phyloP scores from a whole-genome alignment of 306 rosid species.

The Ochetophila trinervis region DNA sequence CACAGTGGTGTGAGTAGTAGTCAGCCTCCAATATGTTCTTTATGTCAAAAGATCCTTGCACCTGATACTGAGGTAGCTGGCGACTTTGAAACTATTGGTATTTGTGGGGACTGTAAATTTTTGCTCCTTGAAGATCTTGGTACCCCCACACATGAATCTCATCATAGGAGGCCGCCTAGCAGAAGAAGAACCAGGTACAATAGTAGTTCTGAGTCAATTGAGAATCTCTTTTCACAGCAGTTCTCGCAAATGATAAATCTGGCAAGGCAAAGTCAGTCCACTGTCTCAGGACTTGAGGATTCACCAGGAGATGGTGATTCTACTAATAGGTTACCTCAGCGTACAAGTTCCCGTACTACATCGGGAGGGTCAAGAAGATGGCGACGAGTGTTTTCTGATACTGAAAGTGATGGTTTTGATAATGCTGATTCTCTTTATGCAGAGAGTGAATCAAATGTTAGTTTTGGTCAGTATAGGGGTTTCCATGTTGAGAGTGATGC shows the following conservation, averaged over 20 bases:
- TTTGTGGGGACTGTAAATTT: conserved; percentile 92
- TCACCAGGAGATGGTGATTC: conserved; percentile 43
- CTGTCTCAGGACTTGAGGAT: conserved; percentile 48
- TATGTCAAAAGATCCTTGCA: conserved; percentile 50
- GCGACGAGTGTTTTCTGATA: conserved; percentile 63
- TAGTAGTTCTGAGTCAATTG: conserved; percentile 64
- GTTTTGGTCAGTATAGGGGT: conserved; percentile 51
- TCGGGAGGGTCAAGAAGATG: conserved; percentile 72
- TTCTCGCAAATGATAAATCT: conserved; percentile 43
- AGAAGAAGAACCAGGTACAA: conserved; percentile 55
- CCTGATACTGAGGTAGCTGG: conserved; percentile 44
- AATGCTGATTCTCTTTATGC: conserved; percentile 57
- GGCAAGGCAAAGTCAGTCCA: conserved; percentile 45
- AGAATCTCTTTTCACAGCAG: conserved; percentile 44
- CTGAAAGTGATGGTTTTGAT: conserved; percentile 80
- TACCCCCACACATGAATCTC: conserved; percentile 36
- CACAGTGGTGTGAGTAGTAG: conserved; percentile 19
- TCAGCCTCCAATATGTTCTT: conserved; percentile 48
- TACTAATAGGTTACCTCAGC: conserved; percentile 42
- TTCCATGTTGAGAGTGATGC: conserved; percentile 64
- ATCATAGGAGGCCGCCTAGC: conserved; percentile 37
- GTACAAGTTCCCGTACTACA: conserved; percentile 57
- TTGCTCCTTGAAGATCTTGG: conserved; percentile 70
- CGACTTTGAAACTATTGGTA: conserved; percentile 37
- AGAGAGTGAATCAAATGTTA: conserved; percentile 66